Percentiles rank a stretch among this genome's conserved stretches.
phyloP scores from a whole-genome alignment of 2,329 filamentous ascomycete species.

The Cytospora leucostoma region DNA sequence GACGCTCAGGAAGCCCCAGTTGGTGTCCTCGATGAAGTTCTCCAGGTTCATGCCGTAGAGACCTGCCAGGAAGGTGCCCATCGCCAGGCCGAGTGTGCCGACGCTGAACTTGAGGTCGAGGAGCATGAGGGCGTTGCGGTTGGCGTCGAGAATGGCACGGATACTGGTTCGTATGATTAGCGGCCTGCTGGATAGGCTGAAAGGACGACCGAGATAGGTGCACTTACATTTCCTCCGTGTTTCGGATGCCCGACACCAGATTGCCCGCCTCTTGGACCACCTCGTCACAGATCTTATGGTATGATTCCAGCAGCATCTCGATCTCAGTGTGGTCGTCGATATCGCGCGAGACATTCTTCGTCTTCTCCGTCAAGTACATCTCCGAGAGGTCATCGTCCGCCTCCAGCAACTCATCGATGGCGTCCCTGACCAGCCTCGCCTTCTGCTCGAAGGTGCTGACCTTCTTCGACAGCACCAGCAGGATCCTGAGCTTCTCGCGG shows the following conservation, averaged over 20 bases:
- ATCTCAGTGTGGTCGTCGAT: slow-evolving; percentile 94
- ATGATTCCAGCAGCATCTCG: slow-evolving; percentile 94
- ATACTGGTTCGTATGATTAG: slow-evolving; percentile 58
- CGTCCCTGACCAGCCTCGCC: slow-evolving; percentile 87
- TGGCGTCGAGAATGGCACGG: slow-evolving; percentile 95
- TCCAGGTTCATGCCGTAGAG: slow-evolving; percentile 99
- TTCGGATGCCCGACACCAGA: slow-evolving; percentile 89
- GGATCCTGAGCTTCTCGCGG: slow-evolving; percentile 83
- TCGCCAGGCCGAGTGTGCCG: slow-evolving; percentile 88
- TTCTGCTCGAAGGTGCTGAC: slow-evolving; percentile 98
- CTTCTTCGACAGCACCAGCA: slow-evolving; percentile 93
- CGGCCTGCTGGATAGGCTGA: not conserved
- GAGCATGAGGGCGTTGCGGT: slow-evolving; percentile 97
- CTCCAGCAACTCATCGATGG: slow-evolving; percentile 92
- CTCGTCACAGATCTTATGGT: slow-evolving; percentile 97
- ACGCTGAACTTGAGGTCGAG: slow-evolving; percentile 96
- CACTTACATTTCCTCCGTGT: slow-evolving; percentile 94
- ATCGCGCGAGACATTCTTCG: slow-evolving; percentile 68
- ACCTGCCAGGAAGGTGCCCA: slow-evolving; percentile 93
- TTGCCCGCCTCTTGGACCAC: slow-evolving; percentile 95
- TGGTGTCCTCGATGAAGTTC: slow-evolving; percentile 95
- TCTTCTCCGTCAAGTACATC: slow-evolving; percentile 95
- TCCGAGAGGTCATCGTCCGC: slow-evolving; percentile 91
- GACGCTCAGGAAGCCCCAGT: slow-evolving; percentile 80
- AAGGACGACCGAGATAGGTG: not conserved